Evolutionary conservation across 352 stramenopile species (phyloP).

Genomic region (Hyaloperonospora arabidopsidis): DNA sequence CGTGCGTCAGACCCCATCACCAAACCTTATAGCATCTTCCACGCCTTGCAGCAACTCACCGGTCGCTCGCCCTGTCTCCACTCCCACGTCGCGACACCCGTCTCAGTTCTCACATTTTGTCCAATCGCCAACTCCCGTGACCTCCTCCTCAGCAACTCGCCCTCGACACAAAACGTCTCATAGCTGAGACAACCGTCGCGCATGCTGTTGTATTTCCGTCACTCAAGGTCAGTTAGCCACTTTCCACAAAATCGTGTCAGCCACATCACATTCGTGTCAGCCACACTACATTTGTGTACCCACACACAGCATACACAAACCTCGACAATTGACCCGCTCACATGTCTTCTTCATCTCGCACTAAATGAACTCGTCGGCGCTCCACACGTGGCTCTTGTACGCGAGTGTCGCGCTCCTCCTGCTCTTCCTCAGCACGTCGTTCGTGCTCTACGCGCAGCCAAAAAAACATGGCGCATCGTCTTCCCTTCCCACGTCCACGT

Average conservation of each 20-base stretch:
- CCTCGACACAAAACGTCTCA: slow-evolving; percentile 42
- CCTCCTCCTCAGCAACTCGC: slow-evolving; percentile 30
- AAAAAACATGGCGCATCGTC: slow-evolving; percentile 41
- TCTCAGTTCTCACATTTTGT: not conserved
- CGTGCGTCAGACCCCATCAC: not conserved
- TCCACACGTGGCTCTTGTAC: slow-evolving; percentile 60
- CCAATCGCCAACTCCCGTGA: slow-evolving; percentile 27
- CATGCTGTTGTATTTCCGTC: slow-evolving; percentile 22
- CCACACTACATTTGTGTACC: too few relatives aligned
- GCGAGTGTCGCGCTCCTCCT: slow-evolving; percentile 49
- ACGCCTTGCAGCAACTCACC: slow-evolving; percentile 19
- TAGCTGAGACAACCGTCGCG: slow-evolving; percentile 34
- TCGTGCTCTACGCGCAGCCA: slow-evolving; percentile 66
- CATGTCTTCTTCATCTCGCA: not conserved
- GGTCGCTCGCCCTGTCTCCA: slow-evolving; percentile 47
- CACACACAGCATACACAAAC: too few relatives aligned
- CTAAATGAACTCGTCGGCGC: slow-evolving; percentile 29
- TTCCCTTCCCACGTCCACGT: slow-evolving; percentile 42
- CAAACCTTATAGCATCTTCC: not conserved
- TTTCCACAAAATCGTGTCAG: too few relatives aligned
- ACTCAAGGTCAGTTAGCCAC: not conserved
- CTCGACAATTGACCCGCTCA: too few relatives aligned
- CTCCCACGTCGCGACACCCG: slow-evolving; percentile 35
- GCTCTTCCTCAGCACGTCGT: slow-evolving; percentile 38
- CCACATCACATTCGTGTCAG: too few relatives aligned